Evolutionary conservation across 2,329 filamentous ascomycete species (phyloP).

Genomic region (Trichoderma polysporum): DNA sequence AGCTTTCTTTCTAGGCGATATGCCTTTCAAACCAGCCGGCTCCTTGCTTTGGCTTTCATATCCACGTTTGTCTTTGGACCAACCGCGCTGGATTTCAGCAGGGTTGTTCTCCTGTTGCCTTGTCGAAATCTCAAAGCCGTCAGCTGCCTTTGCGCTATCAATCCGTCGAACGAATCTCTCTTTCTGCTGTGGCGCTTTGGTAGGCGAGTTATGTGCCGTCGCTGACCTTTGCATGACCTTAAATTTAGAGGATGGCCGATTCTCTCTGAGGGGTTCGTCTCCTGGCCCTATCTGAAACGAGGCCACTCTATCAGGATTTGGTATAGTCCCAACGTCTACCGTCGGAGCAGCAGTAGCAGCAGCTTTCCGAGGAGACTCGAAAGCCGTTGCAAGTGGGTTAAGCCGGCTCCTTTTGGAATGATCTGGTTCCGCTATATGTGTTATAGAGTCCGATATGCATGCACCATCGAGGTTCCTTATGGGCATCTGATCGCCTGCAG

Average conservation of each 20-base stretch:
- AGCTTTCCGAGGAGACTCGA: conserved; percentile 13
- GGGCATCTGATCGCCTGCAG: conserved; percentile 18
- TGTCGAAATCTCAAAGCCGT: background rate
- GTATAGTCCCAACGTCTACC: background rate
- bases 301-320: background rate
- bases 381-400: conserved; percentile 20
- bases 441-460: background rate
- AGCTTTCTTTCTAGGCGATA: background rate
- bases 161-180: background rate
- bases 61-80: background rate
- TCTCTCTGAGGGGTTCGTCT: background rate
- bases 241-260: background rate
- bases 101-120: background rate
- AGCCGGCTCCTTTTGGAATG: conserved; percentile 11
- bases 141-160: background rate
- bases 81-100: background rate
- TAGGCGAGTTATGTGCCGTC: background rate
- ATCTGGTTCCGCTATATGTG: background rate
- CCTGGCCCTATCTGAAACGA: background rate
- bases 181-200: background rate
- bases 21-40: background rate
- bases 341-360: background rate
- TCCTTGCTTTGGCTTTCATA: background rate
- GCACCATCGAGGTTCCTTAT: background rate
- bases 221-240: background rate